Percentiles rank a stretch among this genome's conserved stretches.
These are phyloP conservation scores for Penicillium egyptiacum DNA, from an alignment of 495 filamentous ascomycete genomes.

Conservation along the genomic window DNA sequence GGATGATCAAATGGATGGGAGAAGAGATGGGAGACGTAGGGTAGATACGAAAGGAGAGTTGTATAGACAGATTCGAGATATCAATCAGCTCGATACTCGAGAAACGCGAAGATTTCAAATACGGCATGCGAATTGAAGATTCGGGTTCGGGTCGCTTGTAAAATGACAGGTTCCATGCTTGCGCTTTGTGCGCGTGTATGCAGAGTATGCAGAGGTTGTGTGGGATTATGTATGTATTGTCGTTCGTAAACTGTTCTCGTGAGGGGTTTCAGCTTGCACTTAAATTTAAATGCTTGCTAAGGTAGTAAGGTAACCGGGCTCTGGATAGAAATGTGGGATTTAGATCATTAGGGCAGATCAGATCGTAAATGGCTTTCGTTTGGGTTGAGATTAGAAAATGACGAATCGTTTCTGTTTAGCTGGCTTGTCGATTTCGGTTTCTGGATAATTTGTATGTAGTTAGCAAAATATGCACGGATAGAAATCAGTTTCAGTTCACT, in stretches of 20 bases:
- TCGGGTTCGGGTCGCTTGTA: not conserved
- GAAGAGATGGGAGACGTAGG: not conserved
- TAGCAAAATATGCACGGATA: not conserved
- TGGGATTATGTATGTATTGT: not conserved
- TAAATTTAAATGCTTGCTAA: not conserved
- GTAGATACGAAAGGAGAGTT: conserved; percentile 1
- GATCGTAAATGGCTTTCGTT: not conserved
- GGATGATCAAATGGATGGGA: not conserved
- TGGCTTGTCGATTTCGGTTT: conserved; percentile 21
- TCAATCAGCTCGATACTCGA: not conserved
- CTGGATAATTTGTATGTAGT: conserved; percentile 1
- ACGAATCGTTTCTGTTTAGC: conserved; percentile 37
- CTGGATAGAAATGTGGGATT: not conserved
- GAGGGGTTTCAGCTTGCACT: not conserved
- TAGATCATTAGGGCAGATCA: not conserved
- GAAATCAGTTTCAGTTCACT: not conserved
- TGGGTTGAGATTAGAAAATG: conserved; percentile 26
- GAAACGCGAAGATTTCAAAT: not conserved
- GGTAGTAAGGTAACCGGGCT: not conserved
- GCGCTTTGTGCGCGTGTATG: not conserved
- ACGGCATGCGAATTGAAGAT: not conserved
- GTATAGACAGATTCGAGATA: not conserved
- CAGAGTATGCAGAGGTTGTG: not conserved
- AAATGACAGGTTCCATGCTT: not conserved
- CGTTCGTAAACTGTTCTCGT: not conserved